Percentiles rank a stretch among this genome's conserved stretches.
These are phyloP conservation scores for Penicillium waksmanii DNA, from an alignment of 495 filamentous ascomycete species.

Conservation along the genomic window DNA sequence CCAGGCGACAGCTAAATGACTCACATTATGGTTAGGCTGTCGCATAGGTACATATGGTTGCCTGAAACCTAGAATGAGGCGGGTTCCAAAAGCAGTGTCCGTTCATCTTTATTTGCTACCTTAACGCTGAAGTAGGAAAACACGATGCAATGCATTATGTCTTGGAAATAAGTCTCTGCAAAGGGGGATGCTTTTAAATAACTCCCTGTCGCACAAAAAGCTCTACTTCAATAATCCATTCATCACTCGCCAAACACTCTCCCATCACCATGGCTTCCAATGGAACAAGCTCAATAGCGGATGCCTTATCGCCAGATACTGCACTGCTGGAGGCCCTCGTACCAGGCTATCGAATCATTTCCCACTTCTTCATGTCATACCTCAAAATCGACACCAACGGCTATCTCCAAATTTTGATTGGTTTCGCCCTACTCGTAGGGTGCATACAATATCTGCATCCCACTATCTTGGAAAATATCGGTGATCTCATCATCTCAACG, in stretches of 20 bases:
- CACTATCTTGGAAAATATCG: slow-evolving; percentile 38
- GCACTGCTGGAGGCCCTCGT: not conserved
- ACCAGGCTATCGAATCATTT: not conserved
- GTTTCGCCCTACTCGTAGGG: slow-evolving; percentile 50
- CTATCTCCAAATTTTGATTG: slow-evolving; percentile 63
- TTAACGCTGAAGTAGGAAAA: not conserved
- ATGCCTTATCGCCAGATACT: not conserved
- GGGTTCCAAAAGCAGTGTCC: not conserved
- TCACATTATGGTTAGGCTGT: not conserved
- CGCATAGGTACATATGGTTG: too few species aligned
- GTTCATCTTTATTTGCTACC: not conserved
- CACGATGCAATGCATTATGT: too few species aligned
- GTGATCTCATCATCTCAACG: slow-evolving; percentile 46
- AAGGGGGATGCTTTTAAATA: too few species aligned
- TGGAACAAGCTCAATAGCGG: not conserved
- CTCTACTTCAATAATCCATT: too few species aligned
- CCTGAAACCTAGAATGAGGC: not conserved
- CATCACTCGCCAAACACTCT: too few species aligned
- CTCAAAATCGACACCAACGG: slow-evolving; percentile 66
- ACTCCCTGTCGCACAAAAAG: too few species aligned
- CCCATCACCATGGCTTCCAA: not conserved
- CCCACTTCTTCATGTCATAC: slow-evolving; percentile 3
- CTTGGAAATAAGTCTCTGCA: too few species aligned
- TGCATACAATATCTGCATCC: slow-evolving; percentile 19
- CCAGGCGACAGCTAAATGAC: not conserved